phyloP scores from a whole-genome alignment of 768 basidiomycete species.

The Sistotremastrum suecicum region DNA sequence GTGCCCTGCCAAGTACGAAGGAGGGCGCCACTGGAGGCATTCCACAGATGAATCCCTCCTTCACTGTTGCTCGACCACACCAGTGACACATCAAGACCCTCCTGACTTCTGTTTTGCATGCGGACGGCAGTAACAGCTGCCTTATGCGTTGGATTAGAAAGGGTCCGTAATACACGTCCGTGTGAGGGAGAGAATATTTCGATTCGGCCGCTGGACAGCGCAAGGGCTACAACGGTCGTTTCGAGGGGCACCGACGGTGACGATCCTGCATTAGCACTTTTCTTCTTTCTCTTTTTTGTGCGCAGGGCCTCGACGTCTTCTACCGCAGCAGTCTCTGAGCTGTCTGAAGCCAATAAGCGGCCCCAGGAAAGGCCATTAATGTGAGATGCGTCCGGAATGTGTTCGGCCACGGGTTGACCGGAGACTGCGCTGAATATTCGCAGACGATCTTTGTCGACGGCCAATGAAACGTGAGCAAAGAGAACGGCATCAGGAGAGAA shows the following conservation, averaged over 20 bases:
- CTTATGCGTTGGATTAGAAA: slow-evolving; percentile 41
- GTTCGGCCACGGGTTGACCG: slow-evolving; percentile 42
- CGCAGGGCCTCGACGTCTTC: slow-evolving; percentile 19
- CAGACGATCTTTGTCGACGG: slow-evolving; percentile 58
- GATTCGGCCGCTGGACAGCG: slow-evolving; percentile 46
- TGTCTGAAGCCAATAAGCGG: slow-evolving; percentile 18
- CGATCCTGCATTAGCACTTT: slow-evolving; percentile 11
- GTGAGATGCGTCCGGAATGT: slow-evolving; percentile 39
- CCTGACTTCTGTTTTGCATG: slow-evolving; percentile 10
- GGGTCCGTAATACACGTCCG: slow-evolving; percentile 36
- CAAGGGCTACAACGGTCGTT: slow-evolving; percentile 34
- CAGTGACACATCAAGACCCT: slow-evolving; percentile 16
- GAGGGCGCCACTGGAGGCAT: slow-evolving; percentile 33
- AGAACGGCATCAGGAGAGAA: slow-evolving; percentile 44
- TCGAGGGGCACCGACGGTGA: slow-evolving; percentile 13
- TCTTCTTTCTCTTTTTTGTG: slow-evolving; percentile 33
- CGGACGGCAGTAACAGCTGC: slow-evolving; percentile 38
- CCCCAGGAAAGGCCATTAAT: slow-evolving; percentile 44
- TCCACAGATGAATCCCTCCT: slow-evolving; percentile 43
- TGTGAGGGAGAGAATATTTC: slow-evolving; percentile 49
- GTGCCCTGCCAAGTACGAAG: slow-evolving; percentile 40
- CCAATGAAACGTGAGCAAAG: slow-evolving; percentile 48
- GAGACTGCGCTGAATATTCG: slow-evolving; percentile 47
- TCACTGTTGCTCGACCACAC: slow-evolving; percentile 50
- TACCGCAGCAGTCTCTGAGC: slow-evolving; percentile 8